These are phyloP conservation scores for Nicotiana noctiflora DNA, from an alignment of 257 asterid genomes.

Conservation along the genomic window DNA sequence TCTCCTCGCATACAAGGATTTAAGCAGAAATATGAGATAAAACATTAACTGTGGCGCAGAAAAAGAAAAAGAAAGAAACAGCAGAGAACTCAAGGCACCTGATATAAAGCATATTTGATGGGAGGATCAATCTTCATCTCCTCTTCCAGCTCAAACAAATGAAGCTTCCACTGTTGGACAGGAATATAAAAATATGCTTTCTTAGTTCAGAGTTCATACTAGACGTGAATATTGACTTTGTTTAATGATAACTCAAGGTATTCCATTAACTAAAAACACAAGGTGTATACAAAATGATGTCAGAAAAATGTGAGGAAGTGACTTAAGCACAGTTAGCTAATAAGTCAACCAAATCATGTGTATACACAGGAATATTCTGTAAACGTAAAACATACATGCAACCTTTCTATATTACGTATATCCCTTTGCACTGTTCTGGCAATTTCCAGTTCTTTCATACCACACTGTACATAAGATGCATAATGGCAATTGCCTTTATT, in stretches of 20 bases:
- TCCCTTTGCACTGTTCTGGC: background rate
- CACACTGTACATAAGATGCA: background rate
- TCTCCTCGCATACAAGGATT: background rate
- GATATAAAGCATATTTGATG: slow-evolving; percentile 20
- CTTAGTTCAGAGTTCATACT: background rate
- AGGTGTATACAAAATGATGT: background rate
- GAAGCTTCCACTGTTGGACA: slow-evolving; percentile 27
- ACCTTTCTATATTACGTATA: background rate
- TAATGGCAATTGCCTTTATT: background rate
- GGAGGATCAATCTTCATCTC: slow-evolving; percentile 24
- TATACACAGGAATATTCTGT: background rate
- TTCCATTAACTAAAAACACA: background rate
- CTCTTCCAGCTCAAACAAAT: slow-evolving; percentile 25
- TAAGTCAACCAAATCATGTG: background rate
- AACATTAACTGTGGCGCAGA: background rate
- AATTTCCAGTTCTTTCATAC: background rate
- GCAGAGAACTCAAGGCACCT: slow-evolving; percentile 8
- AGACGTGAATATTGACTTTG: background rate
- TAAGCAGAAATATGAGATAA: background rate
- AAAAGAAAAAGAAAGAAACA: background rate
- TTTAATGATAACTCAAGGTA: too few species aligned
- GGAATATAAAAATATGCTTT: background rate
- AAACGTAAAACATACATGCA: background rate
- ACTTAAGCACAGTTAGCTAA: background rate
- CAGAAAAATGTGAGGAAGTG: background rate